Evolutionary conservation across 2,329 filamentous ascomycete species (phyloP), one percentile per base, ranked within the genome.

Genomic region (Daldinia eschscholtzii): DNA sequence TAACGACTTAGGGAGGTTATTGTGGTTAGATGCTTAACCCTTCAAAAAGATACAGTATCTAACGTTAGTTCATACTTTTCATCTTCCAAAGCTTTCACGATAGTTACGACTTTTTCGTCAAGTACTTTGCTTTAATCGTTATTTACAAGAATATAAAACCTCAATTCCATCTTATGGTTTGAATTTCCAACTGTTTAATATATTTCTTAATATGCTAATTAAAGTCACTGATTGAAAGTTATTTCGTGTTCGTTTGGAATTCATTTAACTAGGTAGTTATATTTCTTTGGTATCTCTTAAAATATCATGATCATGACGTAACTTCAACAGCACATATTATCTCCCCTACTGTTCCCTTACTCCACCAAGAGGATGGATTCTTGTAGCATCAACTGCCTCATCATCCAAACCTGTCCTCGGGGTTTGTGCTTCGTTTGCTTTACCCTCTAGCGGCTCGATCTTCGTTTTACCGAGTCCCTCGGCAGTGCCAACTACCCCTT

Each of bases 381-480:
- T 58, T 35, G 60, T 35, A 4, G 48, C 60, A 26, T 67, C 60
- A 9, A 67, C 42, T 7, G 42, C 13, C 20, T 67, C 65, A 7
- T 67, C 65, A 30, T 67, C 65, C 18, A 67, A 57, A 13, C 65
- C 65, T 6, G 65, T 67, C 15, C 60, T 63, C 23, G 60, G 48
- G 6, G 33, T 28, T 12, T 67, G 60, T 7, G 60, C 2, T 18
- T 67, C 60, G 12, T 60, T 23, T 26, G 1, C 13, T 18, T 13
- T 18, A 23, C 56, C 20, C 9, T 59, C 60, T 15, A 67, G 41
- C n/a, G 65, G 60, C 33, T 48, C 46, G 13, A 67, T 67, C 60
- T 64, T 67, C 1, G 60, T 37, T 26, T 63, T 60, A 4, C 59
- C 59, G 9, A 67, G 41, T 10, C 61, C 52, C n/a, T 67, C 64